phyloP scores from a whole-genome alignment of 2,329 filamentous ascomycete genomes.

The Cordyceps tenuipes region DNA sequence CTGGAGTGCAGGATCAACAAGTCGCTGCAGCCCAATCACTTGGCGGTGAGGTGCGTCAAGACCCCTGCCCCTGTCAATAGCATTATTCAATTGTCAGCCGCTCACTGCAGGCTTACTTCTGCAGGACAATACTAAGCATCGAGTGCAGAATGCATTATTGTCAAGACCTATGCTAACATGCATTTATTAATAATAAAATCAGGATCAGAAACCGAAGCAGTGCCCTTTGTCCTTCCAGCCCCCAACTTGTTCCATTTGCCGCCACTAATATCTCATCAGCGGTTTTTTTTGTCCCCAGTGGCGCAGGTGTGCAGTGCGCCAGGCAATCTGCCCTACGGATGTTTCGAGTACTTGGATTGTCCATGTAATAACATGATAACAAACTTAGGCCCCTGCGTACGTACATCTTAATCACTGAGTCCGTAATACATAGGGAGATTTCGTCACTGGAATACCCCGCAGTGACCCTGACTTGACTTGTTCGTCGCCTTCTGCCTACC shows the following conservation, averaged over 20 bases:
- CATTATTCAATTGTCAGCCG: not conserved
- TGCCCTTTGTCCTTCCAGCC: too few species aligned
- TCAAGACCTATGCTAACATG: not conserved
- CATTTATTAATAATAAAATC: not conserved
- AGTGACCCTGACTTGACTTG: not conserved
- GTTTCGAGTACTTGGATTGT: too few species aligned
- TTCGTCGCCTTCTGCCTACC: too few species aligned
- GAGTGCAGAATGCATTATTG: too few species aligned
- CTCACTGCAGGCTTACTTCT: not conserved
- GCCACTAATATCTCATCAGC: too few species aligned
- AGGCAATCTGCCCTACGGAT: not conserved
- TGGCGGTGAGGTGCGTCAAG: not conserved
- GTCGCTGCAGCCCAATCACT: not conserved
- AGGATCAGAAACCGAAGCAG: not conserved
- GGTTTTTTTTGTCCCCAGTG: not conserved
- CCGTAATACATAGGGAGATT: not conserved
- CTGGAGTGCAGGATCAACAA: not conserved
- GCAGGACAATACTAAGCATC: not conserved
- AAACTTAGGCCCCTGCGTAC: too few species aligned
- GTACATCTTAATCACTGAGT: not conserved
- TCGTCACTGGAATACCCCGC: not conserved
- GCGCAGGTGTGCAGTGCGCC: not conserved
- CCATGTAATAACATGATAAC: too few species aligned
- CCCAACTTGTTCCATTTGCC: not conserved
- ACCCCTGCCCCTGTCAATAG: conserved; percentile 2